phyloP scores from a whole-genome alignment of 768 basidiomycete species.

The Mrakia frigida region DNA sequence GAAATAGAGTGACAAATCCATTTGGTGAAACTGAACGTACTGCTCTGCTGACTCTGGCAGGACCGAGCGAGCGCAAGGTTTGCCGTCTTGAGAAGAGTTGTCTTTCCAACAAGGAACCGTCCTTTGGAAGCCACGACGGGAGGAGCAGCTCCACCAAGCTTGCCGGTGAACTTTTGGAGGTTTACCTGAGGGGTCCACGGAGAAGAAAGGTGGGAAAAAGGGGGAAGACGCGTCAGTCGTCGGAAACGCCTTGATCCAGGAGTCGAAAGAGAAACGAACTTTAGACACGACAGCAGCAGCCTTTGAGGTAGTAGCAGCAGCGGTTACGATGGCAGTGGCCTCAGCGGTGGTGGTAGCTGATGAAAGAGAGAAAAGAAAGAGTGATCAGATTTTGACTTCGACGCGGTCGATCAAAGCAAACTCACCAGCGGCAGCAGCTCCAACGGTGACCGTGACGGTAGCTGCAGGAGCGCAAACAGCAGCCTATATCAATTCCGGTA shows the following conservation, averaged over 20 bases:
- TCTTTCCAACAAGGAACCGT: background rate
- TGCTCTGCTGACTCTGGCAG: background rate
- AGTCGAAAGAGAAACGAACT: background rate
- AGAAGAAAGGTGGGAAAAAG: background rate
- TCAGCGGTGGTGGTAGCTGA: too few species aligned
- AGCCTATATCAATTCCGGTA: too few species aligned
- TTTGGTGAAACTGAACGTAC: too few species aligned
- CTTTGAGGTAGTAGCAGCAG: background rate
- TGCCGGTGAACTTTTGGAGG: slow-evolving; percentile 5
- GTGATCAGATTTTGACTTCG: too few species aligned
- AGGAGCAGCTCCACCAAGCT: background rate
- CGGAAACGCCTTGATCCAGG: too few species aligned
- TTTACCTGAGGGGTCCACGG: background rate
- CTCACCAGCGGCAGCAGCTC: too few species aligned
- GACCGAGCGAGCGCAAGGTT: background rate
- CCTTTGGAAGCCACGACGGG: background rate
- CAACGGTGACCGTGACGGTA: too few species aligned
- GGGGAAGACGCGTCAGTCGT: background rate
- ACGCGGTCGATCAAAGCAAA: too few species aligned
- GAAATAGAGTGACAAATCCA: too few species aligned
- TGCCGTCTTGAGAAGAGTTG: background rate
- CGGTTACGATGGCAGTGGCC: background rate
- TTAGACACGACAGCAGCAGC: background rate
- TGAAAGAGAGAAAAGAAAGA: too few species aligned
- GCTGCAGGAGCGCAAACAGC: too few species aligned